Percentiles rank a stretch among this genome's conserved stretches.
phyloP scores from a whole-genome alignment of 805 yeast genomes.

The Yarrowia osloensis region DNA sequence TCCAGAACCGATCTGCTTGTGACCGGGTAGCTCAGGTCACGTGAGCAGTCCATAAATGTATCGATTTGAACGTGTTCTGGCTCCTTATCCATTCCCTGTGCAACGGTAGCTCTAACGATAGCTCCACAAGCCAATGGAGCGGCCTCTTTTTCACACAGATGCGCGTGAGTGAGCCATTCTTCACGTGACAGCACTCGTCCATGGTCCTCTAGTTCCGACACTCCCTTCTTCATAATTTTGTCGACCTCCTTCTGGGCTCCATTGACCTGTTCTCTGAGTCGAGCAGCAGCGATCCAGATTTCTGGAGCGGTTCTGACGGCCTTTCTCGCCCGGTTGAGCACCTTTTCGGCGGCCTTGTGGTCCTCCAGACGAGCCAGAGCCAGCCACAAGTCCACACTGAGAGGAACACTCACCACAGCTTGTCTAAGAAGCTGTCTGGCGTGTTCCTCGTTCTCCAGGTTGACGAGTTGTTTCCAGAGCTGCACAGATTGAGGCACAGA shows the following conservation, averaged over 20 bases:
- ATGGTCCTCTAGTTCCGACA: slow-evolving; percentile 46
- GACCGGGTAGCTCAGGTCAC: slow-evolving; percentile 33
- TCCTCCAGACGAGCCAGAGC: slow-evolving; percentile 52
- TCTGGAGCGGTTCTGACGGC: slow-evolving; percentile 50
- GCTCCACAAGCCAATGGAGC: slow-evolving; percentile 55
- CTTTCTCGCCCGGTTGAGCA: slow-evolving; percentile 64
- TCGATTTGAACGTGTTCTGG: slow-evolving; percentile 7
- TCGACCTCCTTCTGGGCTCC: slow-evolving; percentile 46
- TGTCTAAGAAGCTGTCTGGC: slow-evolving; percentile 57
- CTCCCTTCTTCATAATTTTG: slow-evolving; percentile 54
- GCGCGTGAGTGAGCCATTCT: slow-evolving; percentile 62
- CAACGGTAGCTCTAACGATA: slow-evolving; percentile 50
- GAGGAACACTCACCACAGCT: slow-evolving; percentile 70
- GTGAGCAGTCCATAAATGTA: background rate
- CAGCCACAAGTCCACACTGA: slow-evolving; percentile 66
- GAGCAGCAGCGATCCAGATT: slow-evolving; percentile 71
- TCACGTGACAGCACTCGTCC: slow-evolving; percentile 44
- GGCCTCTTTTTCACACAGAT: slow-evolving; percentile 52
- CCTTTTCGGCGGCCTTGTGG: slow-evolving; percentile 51
- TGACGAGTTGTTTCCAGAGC: slow-evolving; percentile 71
- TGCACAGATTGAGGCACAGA: slow-evolving; percentile 55
- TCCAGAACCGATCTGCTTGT: slow-evolving; percentile 54
- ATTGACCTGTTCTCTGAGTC: slow-evolving; percentile 60
- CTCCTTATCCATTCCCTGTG: slow-evolving; percentile 35
- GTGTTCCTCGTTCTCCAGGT: slow-evolving; percentile 57